Evolutionary conservation across 768 basidiomycete genomes (phyloP), one percentile per base, ranked within the genome.

Genomic region (Leucocoprinus sp.): DNA sequence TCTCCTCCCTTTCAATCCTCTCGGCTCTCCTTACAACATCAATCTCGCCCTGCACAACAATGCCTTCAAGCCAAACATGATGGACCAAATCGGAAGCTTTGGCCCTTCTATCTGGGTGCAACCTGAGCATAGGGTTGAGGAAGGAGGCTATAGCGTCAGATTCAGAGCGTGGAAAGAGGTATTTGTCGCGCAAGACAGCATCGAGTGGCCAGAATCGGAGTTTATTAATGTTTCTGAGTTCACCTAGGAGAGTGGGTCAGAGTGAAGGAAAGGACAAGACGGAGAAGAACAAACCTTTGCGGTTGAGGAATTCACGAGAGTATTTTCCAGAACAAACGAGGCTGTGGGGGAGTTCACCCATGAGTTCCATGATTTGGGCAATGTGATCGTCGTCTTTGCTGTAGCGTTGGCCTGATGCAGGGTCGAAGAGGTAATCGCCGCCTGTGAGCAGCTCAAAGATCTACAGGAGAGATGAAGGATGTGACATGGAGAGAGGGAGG

Each of bases 361-460:
- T 71, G 8, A 98, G 74, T 66, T 99, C 95, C 63, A 97, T 90
- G 52, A 98, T 90, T 68, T 99, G 96, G 2, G 96, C 95, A 50
- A 98, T 90, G 58, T 99, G 93, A 58, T 92, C 88, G 60, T 93
- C 92, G 64, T 95, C 91, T 63, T 98, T 98, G 68, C 84, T 89
- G 60, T 96, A 97, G 33, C 93, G 81, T 38, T 89, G 83, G 2
- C 95, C 95, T 1, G 89, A 87, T 17, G 92, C 92, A 0, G 95
- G 95, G 60, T 98, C 96, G 60, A 99, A 99, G 28, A 99, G 77
- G 64, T 98, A 99, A 62, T 98, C 95, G 17, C 96, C 95, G 15
- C 95, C 95, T 0, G 88, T 91, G 52, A 98, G 79, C 33, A 98
- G 78, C 60, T 98, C 95, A 60, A 99, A 99, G 31, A 92, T 75